A percentile compares a stretch with the other conserved stretches of the same genome.
Conservation (phyloP, 2,329 filamentous ascomycete genomes). For the Scedosporium aurantiacum region DNA sequence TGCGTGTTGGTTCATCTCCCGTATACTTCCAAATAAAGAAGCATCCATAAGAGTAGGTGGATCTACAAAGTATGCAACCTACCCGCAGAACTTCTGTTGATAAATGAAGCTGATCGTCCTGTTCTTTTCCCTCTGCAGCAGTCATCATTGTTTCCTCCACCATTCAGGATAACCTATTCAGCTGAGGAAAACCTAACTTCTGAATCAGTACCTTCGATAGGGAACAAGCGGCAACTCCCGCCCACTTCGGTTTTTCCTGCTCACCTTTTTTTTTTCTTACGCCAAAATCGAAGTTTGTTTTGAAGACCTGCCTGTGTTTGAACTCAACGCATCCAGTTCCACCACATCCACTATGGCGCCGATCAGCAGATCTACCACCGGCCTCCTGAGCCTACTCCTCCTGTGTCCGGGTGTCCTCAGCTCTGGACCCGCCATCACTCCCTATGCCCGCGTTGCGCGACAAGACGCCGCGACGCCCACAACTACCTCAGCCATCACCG, state of each 20-base stretch:
- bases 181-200: background rate
- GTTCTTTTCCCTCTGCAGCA: background rate
- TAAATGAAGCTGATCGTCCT: conserved; percentile 1
- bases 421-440: background rate
- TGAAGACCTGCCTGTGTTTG: no score
- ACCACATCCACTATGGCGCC: background rate
- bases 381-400: conserved; percentile 5
- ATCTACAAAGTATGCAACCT: background rate
- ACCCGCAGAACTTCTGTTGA: background rate
- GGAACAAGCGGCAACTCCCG: no score
- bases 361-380: background rate
- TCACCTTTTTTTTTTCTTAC: no score
- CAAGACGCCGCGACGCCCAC: conserved; percentile 1
- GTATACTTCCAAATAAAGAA: background rate
- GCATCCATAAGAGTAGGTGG: background rate
- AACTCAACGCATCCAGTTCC: background rate
- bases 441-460: background rate
- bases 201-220: background rate
- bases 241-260: no score
- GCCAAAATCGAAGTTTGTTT: background rate
- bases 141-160: background rate
- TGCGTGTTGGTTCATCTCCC: background rate
- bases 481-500: conserved; percentile 19
- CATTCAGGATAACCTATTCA: background rate
- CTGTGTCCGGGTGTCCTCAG: background rate